phyloP scores from a whole-genome alignment of 192 early-diverging fungal species.

The Kappamyces sp. region DNA sequence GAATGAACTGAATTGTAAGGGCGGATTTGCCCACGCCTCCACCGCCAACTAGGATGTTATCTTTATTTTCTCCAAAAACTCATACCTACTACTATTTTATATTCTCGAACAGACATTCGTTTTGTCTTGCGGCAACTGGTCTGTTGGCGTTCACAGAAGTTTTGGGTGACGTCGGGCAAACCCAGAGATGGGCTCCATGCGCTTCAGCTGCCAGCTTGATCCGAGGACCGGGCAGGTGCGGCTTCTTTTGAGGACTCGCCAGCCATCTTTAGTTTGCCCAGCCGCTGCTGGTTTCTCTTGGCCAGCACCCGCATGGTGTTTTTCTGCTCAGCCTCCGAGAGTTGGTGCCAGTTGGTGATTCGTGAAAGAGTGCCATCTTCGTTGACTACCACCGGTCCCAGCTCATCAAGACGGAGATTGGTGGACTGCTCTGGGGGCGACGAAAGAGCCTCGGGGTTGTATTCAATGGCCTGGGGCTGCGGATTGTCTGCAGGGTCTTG shows the following conservation, averaged over 20 bases:
- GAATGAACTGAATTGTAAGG: conserved; percentile 88
- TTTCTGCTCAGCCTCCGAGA: conserved; percentile 28
- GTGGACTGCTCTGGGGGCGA: not conserved
- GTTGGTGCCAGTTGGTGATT: conserved; percentile 36
- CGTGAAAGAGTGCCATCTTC: conserved; percentile 36
- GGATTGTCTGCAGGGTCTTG: conserved; percentile 4
- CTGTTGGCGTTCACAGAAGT: no score
- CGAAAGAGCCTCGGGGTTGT: not conserved
- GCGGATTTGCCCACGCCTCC: conserved; percentile 52
- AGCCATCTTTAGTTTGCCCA: conserved; percentile 19
- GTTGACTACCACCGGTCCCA: conserved; percentile 31
- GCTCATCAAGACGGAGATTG: conserved; percentile 11
- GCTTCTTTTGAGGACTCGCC: no score
- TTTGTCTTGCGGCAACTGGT: no score
- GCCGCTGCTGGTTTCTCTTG: conserved; percentile 31
- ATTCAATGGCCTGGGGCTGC: not conserved
- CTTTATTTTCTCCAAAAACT: no score
- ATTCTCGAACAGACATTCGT: conserved; percentile 14
- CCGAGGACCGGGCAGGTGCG: no score
- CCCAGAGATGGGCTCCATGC: no score
- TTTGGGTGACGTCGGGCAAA: no score
- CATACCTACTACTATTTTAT: conserved; percentile 5
- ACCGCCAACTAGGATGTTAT: conserved; percentile 11
- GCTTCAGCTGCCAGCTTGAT: no score
- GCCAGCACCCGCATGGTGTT: conserved; percentile 30